Evolutionary conservation across 306 rosid genomes (phyloP), one percentile per base, ranked within the genome.

Genomic region (Dryas alaskensis): DNA sequence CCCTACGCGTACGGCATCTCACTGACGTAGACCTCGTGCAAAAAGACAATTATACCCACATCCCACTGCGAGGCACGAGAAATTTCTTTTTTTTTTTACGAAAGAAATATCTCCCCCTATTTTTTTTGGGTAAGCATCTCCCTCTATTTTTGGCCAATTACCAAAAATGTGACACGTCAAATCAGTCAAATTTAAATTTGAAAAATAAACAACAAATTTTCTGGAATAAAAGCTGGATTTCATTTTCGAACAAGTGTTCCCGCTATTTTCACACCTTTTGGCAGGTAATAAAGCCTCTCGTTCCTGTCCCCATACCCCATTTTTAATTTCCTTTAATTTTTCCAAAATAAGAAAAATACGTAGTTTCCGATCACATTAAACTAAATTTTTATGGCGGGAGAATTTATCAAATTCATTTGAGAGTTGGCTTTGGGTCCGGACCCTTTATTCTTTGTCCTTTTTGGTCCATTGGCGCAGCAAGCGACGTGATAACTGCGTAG

Each of bases 321-420:
- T 5, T 25, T 10, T 11, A 1, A 14, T 75, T 57, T 17, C 7
- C 9, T 25, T 57, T 58, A 31, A 19, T 10, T 60, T 19, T 47
- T 17, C 48, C 4, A 2, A 10, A 58, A 49, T 8, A 5, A 46
- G 27, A 76, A 14, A 14, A 50, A 62, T 3, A 64, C 46, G 0
- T 19, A 1, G 5, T 2, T 50, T 63, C 12, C 42, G 2, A 14
- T 0, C 7, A 31, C 37, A 31, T 31, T 10, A 1, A 25, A 67
- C 10, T 7, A 2, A n/a, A 67, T 42, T 0, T 31, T 52, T n/a
- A 12, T 49, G 78, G 78, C 73, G 82, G 78, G 78, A 78, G 48
- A 22, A 3, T 27, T 27, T 72, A 77, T 81, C 67, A 77, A 77
- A 50, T 81, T 11, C 17, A 69, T 31, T 81, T 69, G 69, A 68